Conservation (phyloP, 768 basidiomycete species). For the Tephrocybe rancida region DNA sequence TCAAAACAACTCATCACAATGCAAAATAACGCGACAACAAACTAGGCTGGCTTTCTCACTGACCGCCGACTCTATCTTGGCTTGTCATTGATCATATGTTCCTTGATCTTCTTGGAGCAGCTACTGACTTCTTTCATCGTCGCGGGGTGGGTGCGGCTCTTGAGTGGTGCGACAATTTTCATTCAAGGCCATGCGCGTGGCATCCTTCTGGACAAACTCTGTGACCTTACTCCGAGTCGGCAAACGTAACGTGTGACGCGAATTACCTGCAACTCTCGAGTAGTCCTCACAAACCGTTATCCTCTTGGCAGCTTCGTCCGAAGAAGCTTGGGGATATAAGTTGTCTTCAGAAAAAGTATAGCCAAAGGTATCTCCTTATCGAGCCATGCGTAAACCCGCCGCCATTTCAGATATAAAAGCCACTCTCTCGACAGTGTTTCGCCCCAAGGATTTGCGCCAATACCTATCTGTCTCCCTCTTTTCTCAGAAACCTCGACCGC, state of each 20-base stretch:
- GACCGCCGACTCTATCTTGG: too few species aligned
- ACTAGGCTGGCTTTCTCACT: background rate
- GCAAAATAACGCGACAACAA: constrained; percentile 10
- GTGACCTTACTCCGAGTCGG: too few species aligned
- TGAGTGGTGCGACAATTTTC: too few species aligned
- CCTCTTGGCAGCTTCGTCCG: constrained; percentile 14
- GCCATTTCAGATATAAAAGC: constrained; percentile 4
- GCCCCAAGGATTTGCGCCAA: background rate
- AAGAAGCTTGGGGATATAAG: constrained; percentile 6
- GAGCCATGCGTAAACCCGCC: background rate
- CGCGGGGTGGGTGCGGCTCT: too few species aligned
- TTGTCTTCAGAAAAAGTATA: background rate
- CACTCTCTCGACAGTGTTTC: background rate
- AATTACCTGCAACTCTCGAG: too few species aligned
- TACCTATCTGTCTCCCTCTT: background rate
- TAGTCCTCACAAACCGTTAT: too few species aligned
- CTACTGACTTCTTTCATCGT: too few species aligned
- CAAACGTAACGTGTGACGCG: too few species aligned
- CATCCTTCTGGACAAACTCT: too few species aligned
- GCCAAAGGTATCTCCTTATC: background rate
- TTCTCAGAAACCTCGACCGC: background rate
- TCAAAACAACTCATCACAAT: constrained; percentile 6
- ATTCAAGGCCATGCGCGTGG: too few species aligned
- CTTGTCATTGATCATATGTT: too few species aligned
- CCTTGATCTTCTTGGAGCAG: too few species aligned